phyloP scores from a whole-genome alignment of 352 stramenopile genomes.

The Pythium periplocum region DNA sequence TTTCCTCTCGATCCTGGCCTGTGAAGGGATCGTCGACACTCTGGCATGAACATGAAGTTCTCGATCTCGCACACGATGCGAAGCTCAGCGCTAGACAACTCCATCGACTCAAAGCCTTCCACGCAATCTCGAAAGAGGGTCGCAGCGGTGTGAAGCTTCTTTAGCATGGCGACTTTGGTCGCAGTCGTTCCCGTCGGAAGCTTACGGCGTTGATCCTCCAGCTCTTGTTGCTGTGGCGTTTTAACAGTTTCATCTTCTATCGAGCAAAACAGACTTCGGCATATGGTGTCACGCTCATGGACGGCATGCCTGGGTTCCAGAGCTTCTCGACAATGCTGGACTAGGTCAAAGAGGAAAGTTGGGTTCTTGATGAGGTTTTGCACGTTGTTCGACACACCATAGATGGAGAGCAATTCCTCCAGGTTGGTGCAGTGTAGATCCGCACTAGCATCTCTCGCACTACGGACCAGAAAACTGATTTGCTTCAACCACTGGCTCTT shows the following conservation, averaged over 20 bases:
- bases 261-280: constrained; percentile 55
- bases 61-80: constrained; percentile 45
- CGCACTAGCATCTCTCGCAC: constrained; percentile 15
- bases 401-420: background rate
- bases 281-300: constrained; percentile 38
- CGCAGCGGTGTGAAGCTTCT: constrained; percentile 18
- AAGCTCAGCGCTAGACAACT: constrained; percentile 30
- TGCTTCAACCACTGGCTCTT: constrained; percentile 7
- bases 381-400: background rate
- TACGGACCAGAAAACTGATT: constrained; percentile 3
- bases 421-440: constrained; percentile 14
- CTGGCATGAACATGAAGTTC: constrained; percentile 25
- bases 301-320: constrained; percentile 29
- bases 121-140: constrained; percentile 26
- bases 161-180: constrained; percentile 15
- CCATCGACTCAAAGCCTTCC: constrained; percentile 32
- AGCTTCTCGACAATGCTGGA: constrained; percentile 29
- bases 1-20: too few species aligned
- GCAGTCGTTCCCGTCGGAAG: constrained; percentile 33
- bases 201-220: constrained; percentile 44
- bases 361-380: constrained; percentile 18
- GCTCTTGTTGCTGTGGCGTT: constrained; percentile 44
- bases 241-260: constrained; percentile 44
- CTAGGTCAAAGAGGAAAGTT: constrained; percentile 18
- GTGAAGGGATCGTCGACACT: background rate